Base-by-base conservation (phyloP, 495 filamentous ascomycete genomes). In the Cryomyces antarcticus region DNA sequence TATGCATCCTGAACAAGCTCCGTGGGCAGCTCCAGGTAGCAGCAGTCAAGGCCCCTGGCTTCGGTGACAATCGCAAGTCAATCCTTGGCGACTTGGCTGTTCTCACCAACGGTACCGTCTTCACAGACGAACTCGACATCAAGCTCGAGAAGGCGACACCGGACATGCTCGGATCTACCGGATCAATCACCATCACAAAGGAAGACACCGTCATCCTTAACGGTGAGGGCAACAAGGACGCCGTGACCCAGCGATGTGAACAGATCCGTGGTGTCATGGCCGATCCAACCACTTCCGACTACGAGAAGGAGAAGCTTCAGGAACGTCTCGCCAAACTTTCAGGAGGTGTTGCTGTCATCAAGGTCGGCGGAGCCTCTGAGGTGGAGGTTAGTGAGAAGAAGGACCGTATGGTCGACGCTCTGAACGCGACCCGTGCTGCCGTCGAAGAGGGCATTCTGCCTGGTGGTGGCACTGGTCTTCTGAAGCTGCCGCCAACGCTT, bases 301-400 rank as follows among this genome's bases (percentile, higher is more conserved):
- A 97, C 67, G 89, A 97, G 74, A 95, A 93, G 72, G 89, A 97
- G 78, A 97, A 97, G 75, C 81, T 97, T 44, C 89, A 96, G 65
- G 89, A 97, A 69, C 89, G 89, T 67, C 82, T 96, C 41, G 89
- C 89, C 52, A 97, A 97, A 78, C 84, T 97, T 51, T 96, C 89
- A 38, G 89, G 89, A 43, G 89, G 89, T 73, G 89, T 97, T 57
- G 89, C 89, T 49, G 89, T 97, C 64, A 96, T 97, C 73, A 94
- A 88, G 72, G 89, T 97, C 51, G 89, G 89, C 54, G 89, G 89
- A 62, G 70, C 86, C 45, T 95, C 87, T 51, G 89, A 97, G 67
- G 88, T 97, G 50, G 89, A 97, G 70, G 89, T 97, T 47, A 74
- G 82, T 50, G 89, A 97, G 77, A 97, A 97, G 84, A 97, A 97